Percentiles rank a stretch among this genome's conserved stretches.
Conservation (phyloP, 2,329 filamentous ascomycete species). For the Penicillium sp. region DNA sequence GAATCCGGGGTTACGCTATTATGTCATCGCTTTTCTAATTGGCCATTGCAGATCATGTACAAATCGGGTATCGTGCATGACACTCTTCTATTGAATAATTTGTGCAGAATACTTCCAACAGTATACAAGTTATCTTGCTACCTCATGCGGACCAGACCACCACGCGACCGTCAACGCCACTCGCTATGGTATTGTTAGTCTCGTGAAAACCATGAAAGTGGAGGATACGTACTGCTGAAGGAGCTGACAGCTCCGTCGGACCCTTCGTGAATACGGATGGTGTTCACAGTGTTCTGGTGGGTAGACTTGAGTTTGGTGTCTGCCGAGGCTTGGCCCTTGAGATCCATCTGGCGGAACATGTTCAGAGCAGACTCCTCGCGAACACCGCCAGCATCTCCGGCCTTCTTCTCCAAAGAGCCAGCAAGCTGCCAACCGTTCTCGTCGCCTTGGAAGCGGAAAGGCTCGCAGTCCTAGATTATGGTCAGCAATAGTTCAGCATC, state of each 20-base stretch:
- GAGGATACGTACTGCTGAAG: slow-evolving; percentile 74
- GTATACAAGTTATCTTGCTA: background rate
- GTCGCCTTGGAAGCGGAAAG: slow-evolving; percentile 82
- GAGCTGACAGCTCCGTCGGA: slow-evolving; percentile 67
- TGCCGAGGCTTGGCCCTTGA: slow-evolving; percentile 89
- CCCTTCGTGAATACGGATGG: slow-evolving; percentile 73
- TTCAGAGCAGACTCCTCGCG: slow-evolving; percentile 92
- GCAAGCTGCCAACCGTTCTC: slow-evolving; percentile 80
- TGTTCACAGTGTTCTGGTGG: slow-evolving; percentile 95
- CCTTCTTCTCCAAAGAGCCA: slow-evolving; percentile 78
- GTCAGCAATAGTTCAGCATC: slow-evolving; percentile 3
- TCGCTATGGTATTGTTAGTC: slow-evolving; percentile 56
- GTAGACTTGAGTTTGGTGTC: slow-evolving; percentile 94
- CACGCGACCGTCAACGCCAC: slow-evolving; percentile 78
- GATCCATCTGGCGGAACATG: slow-evolving; percentile 98
- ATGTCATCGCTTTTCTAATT: slow-evolving; percentile 10
- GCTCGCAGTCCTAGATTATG: slow-evolving; percentile 65
- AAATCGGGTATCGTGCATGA: background rate
- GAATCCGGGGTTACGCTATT: slow-evolving; percentile 11
- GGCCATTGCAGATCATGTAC: background rate
- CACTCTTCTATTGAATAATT: background rate
- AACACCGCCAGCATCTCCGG: slow-evolving; percentile 57
- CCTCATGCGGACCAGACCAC: slow-evolving; percentile 71
- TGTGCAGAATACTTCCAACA: background rate
- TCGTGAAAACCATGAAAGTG: slow-evolving; percentile 11